Evolutionary conservation across 2,329 filamentous ascomycete genomes (phyloP).

Genomic region (Aspergillus jensenii): DNA sequence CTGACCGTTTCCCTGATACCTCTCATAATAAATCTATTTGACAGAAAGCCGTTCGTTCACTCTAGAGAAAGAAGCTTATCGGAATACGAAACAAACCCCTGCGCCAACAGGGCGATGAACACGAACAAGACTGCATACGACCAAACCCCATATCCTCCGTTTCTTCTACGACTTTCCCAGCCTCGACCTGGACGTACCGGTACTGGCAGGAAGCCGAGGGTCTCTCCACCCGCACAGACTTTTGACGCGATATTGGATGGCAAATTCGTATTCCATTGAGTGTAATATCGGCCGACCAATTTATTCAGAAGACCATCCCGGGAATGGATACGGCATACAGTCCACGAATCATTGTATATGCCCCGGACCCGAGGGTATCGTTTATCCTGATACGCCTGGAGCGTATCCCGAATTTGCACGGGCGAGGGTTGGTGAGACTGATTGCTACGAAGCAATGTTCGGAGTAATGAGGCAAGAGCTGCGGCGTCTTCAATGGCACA

Average conservation of each 20-base stretch:
- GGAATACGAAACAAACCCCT: not conserved
- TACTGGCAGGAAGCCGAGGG: constrained; percentile 15
- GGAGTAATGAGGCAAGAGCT: constrained; percentile 21
- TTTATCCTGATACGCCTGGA: constrained; percentile 11
- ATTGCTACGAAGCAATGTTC: constrained; percentile 26
- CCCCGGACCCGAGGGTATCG: constrained; percentile 16
- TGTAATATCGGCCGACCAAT: constrained; percentile 18
- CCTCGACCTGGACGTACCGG: constrained; percentile 10
- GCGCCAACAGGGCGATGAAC: not conserved
- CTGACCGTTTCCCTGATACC: not conserved
- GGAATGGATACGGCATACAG: constrained; percentile 19
- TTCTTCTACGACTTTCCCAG: constrained; percentile 14
- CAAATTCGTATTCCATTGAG: not conserved
- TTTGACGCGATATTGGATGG: constrained; percentile 12
- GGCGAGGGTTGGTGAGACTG: not conserved
- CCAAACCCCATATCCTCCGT: not conserved
- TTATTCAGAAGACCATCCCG: constrained; percentile 19
- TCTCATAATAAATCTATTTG: not conserved
- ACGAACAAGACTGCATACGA: not conserved
- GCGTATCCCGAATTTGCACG: not conserved
- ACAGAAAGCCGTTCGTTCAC: not conserved
- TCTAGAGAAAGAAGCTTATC: not conserved
- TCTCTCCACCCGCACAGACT: constrained; percentile 17
- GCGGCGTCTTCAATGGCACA: constrained; percentile 43
- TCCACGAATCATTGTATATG: constrained; percentile 16